Percentiles rank a stretch among this genome's conserved stretches.
phyloP scores from a whole-genome alignment of 2,329 filamentous ascomycete genomes.

The Corinectria fuckeliana region DNA sequence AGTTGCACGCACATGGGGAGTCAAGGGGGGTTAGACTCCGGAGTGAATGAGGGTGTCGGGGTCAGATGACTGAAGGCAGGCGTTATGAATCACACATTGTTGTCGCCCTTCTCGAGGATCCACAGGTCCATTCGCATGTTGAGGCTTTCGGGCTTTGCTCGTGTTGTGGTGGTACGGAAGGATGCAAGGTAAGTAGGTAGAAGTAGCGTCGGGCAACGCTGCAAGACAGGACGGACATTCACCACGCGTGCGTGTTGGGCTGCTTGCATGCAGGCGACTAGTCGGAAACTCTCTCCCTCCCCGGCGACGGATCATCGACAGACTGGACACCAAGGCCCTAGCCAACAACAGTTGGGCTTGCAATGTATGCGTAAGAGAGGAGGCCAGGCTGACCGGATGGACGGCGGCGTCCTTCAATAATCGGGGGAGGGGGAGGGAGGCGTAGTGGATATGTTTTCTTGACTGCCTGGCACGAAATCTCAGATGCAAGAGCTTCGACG shows the following conservation, averaged over 20 bases:
- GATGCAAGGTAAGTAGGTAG: conserved; percentile 25
- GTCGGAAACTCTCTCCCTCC: conserved; percentile 29
- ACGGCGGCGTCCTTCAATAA: conserved; percentile 32
- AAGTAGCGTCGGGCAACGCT: conserved; percentile 26
- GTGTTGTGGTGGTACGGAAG: conserved; percentile 27
- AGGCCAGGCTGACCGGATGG: conserved; percentile 21
- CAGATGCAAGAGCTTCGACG: conserved; percentile 17
- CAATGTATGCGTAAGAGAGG: conserved; percentile 19
- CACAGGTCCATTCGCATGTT: conserved; percentile 19
- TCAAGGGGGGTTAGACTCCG: conserved; percentile 5
- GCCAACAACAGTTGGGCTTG: conserved; percentile 24
- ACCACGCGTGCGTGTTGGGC: conserved; percentile 34
- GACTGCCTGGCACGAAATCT: conserved; percentile 14
- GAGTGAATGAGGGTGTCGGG: conserved; percentile 14
- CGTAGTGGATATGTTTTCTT: conserved; percentile 21
- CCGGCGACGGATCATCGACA: conserved; percentile 15
- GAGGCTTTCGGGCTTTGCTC: conserved; percentile 13
- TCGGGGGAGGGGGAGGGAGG: conserved; percentile 27
- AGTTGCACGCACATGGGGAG: conserved; percentile 13
- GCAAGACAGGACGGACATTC: conserved; percentile 34
- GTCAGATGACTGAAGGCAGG: conserved; percentile 18
- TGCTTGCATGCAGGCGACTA: conserved; percentile 36
- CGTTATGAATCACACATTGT: conserved; percentile 26
- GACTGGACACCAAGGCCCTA: conserved; percentile 22
- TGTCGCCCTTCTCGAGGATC: conserved; percentile 19